These are phyloP conservation scores for Scheffersomyces lignosus DNA, from an alignment of 805 yeast genomes.

Conservation along the genomic window DNA sequence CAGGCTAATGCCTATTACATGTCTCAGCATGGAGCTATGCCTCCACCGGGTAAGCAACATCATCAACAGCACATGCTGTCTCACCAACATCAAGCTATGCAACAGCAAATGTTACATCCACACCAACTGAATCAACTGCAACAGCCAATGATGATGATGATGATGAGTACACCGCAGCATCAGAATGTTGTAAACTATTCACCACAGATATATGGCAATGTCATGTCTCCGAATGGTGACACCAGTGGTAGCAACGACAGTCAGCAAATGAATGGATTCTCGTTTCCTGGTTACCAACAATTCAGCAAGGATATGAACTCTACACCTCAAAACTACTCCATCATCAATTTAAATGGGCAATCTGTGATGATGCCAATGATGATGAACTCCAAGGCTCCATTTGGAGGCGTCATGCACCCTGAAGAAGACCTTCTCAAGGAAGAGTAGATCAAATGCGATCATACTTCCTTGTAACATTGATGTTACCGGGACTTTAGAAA, in stretches of 20 bases:
- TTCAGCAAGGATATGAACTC: slow-evolving; percentile 4
- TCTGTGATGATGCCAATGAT: slow-evolving; percentile 10
- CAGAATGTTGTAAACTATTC: slow-evolving; percentile 26
- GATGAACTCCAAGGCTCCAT: slow-evolving; percentile 4
- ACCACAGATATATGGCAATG: slow-evolving; percentile 15
- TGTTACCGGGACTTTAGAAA: too few species aligned
- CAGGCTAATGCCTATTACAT: slow-evolving; percentile 14
- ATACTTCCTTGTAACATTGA: too few species aligned
- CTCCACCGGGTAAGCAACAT: slow-evolving; percentile 27
- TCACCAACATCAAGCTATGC: slow-evolving; percentile 6
- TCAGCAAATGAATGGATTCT: slow-evolving; percentile 6
- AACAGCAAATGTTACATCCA: slow-evolving; percentile 8
- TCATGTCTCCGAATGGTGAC: slow-evolving; percentile 14
- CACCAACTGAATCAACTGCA: slow-evolving; percentile 14
- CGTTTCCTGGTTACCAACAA: slow-evolving; percentile 7
- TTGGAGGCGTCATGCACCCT: not conserved
- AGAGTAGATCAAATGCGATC: not conserved
- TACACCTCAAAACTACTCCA: slow-evolving; percentile 7
- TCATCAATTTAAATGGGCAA: slow-evolving; percentile 9
- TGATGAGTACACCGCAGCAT: slow-evolving; percentile 47
- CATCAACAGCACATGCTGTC: slow-evolving; percentile 5
- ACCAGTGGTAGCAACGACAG: slow-evolving; percentile 4
- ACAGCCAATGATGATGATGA: slow-evolving; percentile 26
- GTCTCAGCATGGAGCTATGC: slow-evolving; percentile 22
- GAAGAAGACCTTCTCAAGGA: slow-evolving; percentile 1